Base-by-base conservation (phyloP, 2,329 filamentous ascomycete genomes). In the Diaporthe citri region DNA sequence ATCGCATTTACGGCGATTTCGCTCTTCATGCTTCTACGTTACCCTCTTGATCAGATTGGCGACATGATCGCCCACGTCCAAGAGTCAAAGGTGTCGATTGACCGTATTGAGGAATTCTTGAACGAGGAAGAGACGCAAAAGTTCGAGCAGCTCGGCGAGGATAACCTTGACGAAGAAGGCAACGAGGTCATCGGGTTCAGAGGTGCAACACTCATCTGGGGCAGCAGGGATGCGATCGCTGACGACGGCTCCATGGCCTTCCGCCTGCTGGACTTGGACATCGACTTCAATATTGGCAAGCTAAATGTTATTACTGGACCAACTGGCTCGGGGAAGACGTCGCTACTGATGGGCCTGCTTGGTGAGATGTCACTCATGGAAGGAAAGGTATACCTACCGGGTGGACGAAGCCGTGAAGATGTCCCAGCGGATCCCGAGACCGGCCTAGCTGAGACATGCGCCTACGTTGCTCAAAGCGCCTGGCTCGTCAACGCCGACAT, bases 21-120 rank as follows among this genome's bases (percentile, higher is more conserved):
- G 0, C 92, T 99, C 77, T 99, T 99, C 83, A 96, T 96, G 82
- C 91, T 99, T 55, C 91, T 99, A 20, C 93, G 97, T 64, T 94
- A 98, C 71, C 97, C 97, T 6, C 87, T 99, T 60, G 97, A 99
- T 83, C 96, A 98, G 85, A 89, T 99, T 72, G 97, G 97, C 69
- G 97, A 99, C 84, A 99, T 99, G 97, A 93, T 98, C 81, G 97
- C 97, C 15, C 97, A 98, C 85, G 96, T 99, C 5, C 95, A 98
- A 85, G 97, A 99, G 84, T 95, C 96, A 34, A 97, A 97, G 85
- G 96, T 99, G 28, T 99, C 97, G 0, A 92, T 99, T 70, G 96
- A 98, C 81, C 96, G 97, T 87, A 95, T 99, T 10, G 96, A 99
- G 81, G 94, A 97, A 79, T 99, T 98, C 80, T 85, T 99, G 56